phyloP scores from a whole-genome alignment of 2,329 filamentous ascomycete species.

The Pyrenochaeta sp. region DNA sequence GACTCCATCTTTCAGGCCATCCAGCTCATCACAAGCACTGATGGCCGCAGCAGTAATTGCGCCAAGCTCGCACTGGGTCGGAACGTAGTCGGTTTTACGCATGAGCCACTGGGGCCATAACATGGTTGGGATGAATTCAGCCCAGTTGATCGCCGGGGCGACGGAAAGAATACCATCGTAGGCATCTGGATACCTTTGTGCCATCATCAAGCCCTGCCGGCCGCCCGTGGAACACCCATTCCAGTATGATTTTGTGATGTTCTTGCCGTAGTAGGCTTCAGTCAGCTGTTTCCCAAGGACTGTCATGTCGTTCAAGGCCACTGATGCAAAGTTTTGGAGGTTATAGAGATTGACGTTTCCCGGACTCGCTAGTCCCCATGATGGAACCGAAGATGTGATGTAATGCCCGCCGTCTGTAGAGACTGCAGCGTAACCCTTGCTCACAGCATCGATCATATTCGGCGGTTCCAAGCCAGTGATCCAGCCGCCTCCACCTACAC shows the following conservation, averaged over 20 bases:
- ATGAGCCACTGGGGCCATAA: slow-evolving; percentile 34
- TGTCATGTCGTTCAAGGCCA: slow-evolving; percentile 41
- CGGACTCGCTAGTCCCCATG: slow-evolving; percentile 27
- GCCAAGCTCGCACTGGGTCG: slow-evolving; percentile 33
- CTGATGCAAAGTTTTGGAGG: slow-evolving; percentile 47
- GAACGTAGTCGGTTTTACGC: slow-evolving; percentile 18
- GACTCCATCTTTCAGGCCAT: slow-evolving; percentile 35
- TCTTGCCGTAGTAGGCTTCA: slow-evolving; percentile 39
- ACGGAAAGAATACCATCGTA: slow-evolving; percentile 42
- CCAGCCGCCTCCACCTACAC: slow-evolving; percentile 27
- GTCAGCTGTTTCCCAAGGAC: slow-evolving; percentile 25
- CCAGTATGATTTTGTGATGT: slow-evolving; percentile 42
- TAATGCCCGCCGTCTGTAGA: slow-evolving; percentile 34
- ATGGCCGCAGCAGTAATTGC: slow-evolving; percentile 25
- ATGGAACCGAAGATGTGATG: neutral
- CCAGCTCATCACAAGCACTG: slow-evolving; percentile 30
- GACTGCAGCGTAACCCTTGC: slow-evolving; percentile 31
- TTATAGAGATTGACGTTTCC: slow-evolving; percentile 33
- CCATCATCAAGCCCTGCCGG: slow-evolving; percentile 40
- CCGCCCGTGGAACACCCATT: slow-evolving; percentile 47
- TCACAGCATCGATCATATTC: slow-evolving; percentile 19
- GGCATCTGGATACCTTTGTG: slow-evolving; percentile 40
- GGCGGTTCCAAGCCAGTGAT: slow-evolving; percentile 24
- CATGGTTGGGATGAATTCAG: slow-evolving; percentile 9
- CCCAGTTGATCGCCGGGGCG: slow-evolving; percentile 36